phyloP scores from a whole-genome alignment of 768 basidiomycete species.

The Mycena albidolilacea region DNA sequence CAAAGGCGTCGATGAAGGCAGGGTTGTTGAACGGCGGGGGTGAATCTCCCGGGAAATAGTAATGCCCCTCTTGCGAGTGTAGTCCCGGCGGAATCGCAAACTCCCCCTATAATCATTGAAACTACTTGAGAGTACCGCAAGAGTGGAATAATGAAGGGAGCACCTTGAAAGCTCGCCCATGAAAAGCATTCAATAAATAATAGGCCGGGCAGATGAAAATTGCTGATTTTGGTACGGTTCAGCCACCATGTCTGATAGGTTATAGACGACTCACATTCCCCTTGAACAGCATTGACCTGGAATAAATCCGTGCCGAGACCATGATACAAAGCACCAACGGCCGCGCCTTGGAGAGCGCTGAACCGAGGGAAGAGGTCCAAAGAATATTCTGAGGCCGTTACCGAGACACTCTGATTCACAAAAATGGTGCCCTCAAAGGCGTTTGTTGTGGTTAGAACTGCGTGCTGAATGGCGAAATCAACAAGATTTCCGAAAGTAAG shows the following conservation, averaged over 20 bases:
- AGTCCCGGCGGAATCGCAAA: conserved; percentile 44
- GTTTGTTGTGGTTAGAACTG: not conserved
- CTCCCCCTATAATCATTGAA: conserved; percentile 19
- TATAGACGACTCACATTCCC: conserved; percentile 34
- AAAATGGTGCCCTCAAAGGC: not conserved
- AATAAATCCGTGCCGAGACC: conserved; percentile 6
- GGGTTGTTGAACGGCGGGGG: conserved; percentile 32
- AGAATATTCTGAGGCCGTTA: not conserved
- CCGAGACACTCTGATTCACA: not conserved
- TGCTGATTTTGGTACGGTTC: not conserved
- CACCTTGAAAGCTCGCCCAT: not conserved
- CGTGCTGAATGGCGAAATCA: not conserved
- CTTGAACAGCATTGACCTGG: conserved; percentile 21
- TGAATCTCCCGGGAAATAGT: conserved; percentile 25
- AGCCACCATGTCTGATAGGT: not conserved
- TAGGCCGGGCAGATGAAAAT: conserved; percentile 2
- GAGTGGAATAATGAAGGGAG: not conserved
- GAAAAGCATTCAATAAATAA: not conserved
- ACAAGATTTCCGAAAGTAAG: not conserved
- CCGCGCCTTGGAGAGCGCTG: conserved; percentile 16
- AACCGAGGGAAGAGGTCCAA: not conserved
- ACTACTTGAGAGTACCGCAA: not conserved
- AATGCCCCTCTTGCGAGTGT: conserved; percentile 33
- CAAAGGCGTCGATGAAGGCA: conserved; percentile 47
- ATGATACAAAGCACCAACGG: conserved; percentile 23